Conservation (phyloP, 163 green algal genomes). For the Coccomyxa subellipsoidea region DNA sequence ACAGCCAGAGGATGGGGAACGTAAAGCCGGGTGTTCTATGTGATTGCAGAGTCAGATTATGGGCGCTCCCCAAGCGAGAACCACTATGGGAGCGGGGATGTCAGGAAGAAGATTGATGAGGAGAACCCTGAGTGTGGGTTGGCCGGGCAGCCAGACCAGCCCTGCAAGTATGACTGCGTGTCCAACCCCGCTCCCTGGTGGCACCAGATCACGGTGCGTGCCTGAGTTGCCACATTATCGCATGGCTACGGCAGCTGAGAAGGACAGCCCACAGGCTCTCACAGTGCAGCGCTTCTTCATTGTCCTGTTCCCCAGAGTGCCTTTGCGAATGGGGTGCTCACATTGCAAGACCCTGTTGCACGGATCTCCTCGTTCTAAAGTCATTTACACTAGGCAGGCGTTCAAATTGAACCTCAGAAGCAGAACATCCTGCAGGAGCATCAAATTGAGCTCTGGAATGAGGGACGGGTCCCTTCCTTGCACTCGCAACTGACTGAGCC, state of each 20-base stretch:
- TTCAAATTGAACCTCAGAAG: too few relatives aligned
- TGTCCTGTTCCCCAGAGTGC: not conserved
- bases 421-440: too few relatives aligned
- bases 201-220: not conserved
- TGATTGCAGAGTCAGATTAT: not conserved
- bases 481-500: not conserved
- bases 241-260: not conserved
- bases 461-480: not conserved
- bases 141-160: not conserved
- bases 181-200: slow-evolving; percentile 1
- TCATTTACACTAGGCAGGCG: not conserved
- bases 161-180: not conserved
- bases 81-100: not conserved
- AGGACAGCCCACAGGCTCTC: too few relatives aligned
- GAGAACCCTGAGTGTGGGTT: not conserved
- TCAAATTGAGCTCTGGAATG: too few relatives aligned
- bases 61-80: not conserved
- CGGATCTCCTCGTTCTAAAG: not conserved
- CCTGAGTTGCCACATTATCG: not conserved
- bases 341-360: not conserved
- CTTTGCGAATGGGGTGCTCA: not conserved
- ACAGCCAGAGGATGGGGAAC: too few relatives aligned
- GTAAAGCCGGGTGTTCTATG: too few relatives aligned
- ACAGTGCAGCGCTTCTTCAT: too few relatives aligned
- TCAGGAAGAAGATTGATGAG: not conserved